Percentiles rank a stretch among this genome's conserved stretches.
These are phyloP conservation scores for Colletotrichum sp. DNA, from an alignment of 2,329 filamentous ascomycete genomes.

Conservation along the genomic window DNA sequence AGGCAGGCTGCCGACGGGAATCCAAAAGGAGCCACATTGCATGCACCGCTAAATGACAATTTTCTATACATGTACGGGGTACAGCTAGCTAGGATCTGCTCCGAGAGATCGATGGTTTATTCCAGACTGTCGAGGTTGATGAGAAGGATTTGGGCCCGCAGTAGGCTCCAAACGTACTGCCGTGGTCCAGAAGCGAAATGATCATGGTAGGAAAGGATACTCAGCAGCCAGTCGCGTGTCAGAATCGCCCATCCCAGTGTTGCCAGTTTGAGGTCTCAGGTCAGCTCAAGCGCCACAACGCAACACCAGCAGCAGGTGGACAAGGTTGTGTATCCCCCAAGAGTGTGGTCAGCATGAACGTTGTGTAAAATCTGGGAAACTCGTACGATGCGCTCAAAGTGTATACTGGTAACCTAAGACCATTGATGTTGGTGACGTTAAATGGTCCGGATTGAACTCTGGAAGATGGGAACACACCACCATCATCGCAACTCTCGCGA, in stretches of 20 bases:
- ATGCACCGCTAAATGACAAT: neutral
- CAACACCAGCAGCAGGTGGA: neutral
- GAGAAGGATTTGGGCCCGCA: neutral
- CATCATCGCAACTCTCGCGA: too few relatives aligned
- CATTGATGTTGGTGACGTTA: neutral
- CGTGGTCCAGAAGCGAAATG: neutral
- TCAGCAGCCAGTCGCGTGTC: neutral
- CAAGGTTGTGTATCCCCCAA: rapidly evolving
- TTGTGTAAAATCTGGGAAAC: neutral
- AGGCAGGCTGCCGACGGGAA: neutral
- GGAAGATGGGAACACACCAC: rapidly evolving
- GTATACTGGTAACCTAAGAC: rapidly evolving
- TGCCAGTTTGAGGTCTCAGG: neutral
- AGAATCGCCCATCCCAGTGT: neutral
- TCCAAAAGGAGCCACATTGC: rapidly evolving
- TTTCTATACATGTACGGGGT: neutral
- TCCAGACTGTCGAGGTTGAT: neutral
- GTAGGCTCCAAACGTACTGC: neutral
- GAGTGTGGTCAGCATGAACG: neutral
- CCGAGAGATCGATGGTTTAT: neutral
- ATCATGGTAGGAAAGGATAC: neutral
- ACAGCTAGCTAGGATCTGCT: neutral
- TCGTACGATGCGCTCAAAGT: rapidly evolving
- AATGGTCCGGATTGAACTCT: too few relatives aligned
- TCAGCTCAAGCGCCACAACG: neutral